phyloP scores from a whole-genome alignment of 495 filamentous ascomycete species.

The Immersiella caudata region DNA sequence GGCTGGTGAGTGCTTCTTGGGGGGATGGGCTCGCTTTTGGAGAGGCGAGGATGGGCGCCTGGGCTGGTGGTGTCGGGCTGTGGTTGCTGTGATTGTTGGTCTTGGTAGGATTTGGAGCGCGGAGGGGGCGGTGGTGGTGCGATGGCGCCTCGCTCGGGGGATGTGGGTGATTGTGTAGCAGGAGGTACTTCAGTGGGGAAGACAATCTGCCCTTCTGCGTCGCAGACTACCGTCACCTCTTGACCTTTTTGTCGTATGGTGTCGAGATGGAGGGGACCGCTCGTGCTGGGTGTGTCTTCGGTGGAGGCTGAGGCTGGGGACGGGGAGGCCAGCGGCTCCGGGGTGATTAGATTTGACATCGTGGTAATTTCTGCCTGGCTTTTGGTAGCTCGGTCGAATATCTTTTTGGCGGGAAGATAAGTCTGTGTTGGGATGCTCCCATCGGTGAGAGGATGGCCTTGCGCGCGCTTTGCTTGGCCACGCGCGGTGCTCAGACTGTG shows the following conservation, averaged over 20 bases:
- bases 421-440: neutral
- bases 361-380: neutral
- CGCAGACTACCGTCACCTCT: slow-evolving; percentile 34
- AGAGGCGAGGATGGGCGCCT: slow-evolving; percentile 17
- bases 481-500: too few relatives aligned
- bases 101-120: neutral
- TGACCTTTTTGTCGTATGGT: slow-evolving; percentile 26
- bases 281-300: neutral
- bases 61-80: neutral
- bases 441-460: too few relatives aligned
- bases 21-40: slow-evolving; percentile 9
- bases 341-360: neutral
- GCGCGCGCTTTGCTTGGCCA: too few relatives aligned
- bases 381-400: neutral
- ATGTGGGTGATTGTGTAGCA: slow-evolving; percentile 33
- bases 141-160: slow-evolving; percentile 19
- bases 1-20: neutral
- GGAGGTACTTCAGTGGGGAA: slow-evolving; percentile 46
- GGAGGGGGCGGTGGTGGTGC: neutral
- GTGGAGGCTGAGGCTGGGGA: neutral
- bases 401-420: neutral
- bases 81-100: neutral
- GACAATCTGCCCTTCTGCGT: slow-evolving; percentile 37
- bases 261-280: slow-evolving; percentile 27
- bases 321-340: slow-evolving; percentile 3